Conservation (phyloP, 768 basidiomycete genomes). For the Floccularia luteovirens region DNA sequence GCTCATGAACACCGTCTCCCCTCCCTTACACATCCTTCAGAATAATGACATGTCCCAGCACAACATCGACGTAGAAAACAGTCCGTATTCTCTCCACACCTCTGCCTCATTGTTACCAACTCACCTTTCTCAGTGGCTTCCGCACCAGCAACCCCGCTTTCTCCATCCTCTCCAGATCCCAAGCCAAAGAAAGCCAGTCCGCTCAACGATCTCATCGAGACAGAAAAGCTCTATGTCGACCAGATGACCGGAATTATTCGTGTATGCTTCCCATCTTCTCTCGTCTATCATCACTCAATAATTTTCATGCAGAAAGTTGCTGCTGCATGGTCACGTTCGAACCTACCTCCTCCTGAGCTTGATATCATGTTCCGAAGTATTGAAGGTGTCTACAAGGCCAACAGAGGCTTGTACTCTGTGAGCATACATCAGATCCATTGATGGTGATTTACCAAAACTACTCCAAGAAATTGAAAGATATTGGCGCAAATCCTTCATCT, state of each 20-base stretch:
- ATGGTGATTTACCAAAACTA: constrained; percentile 10
- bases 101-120: too few species aligned
- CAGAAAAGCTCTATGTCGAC: constrained; percentile 89
- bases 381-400: constrained; percentile 89
- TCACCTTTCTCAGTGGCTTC: too few species aligned
- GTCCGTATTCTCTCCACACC: too few species aligned
- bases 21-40: too few species aligned
- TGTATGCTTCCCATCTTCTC: constrained; percentile 35
- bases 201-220: constrained; percentile 87
- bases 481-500: constrained; percentile 86
- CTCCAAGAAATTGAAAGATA: constrained; percentile 86
- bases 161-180: constrained; percentile 25
- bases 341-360: constrained; percentile 87
- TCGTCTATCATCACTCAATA: constrained; percentile 4
- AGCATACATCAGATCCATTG: constrained; percentile 3
- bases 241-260: constrained; percentile 85
- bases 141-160: constrained; percentile 24
- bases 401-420: constrained; percentile 72
- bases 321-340: constrained; percentile 93
- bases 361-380: constrained; percentile 94
- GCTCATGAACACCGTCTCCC: too few species aligned
- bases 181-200: constrained; percentile 71
- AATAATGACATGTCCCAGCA: too few species aligned
- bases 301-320: constrained; percentile 72
- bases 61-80: too few species aligned